These are phyloP conservation scores for Coniochaeta hoffmannii DNA, from an alignment of 2,329 filamentous ascomycete genomes.

Conservation along the genomic window DNA sequence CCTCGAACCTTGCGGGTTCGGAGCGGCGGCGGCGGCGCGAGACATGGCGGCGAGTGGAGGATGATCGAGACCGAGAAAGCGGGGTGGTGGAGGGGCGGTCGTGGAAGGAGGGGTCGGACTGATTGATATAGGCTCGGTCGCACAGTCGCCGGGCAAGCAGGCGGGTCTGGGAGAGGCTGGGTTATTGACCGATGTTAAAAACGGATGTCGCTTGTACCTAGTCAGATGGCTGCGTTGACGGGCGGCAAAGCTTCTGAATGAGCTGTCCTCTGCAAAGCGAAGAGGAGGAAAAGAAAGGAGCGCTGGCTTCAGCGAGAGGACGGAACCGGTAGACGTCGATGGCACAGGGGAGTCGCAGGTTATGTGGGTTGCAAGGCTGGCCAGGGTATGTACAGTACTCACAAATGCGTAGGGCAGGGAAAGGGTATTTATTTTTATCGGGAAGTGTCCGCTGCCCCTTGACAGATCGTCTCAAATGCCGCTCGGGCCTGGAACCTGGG, in stretches of 20 bases:
- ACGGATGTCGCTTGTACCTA: too few species aligned
- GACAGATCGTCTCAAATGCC: neutral
- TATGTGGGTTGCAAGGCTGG: neutral
- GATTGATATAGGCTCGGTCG: slow-evolving; percentile 1
- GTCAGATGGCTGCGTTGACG: too few species aligned
- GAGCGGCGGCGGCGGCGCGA: slow-evolving; percentile 38
- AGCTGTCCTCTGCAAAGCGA: too few species aligned
- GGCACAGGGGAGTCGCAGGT: neutral
- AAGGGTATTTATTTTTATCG: too few species aligned
- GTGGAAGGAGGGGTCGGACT: neutral
- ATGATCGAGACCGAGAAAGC: neutral
- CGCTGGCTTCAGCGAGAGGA: neutral
- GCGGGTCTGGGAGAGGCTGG: neutral
- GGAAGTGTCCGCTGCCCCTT: neutral
- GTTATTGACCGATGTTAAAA: too few species aligned
- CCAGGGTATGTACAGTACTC: neutral
- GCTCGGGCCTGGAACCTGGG: neutral
- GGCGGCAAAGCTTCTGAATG: too few species aligned
- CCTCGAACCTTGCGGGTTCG: slow-evolving; percentile 57
- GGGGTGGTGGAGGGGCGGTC: neutral
- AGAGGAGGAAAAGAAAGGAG: neutral
- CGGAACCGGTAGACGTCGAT: neutral
- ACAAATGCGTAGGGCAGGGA: too few species aligned
- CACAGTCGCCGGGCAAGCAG: neutral
- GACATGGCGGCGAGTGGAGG: slow-evolving; percentile 35